Conservation (phyloP, 2,329 filamentous ascomycete species). For the Colletotrichum filicis region DNA sequence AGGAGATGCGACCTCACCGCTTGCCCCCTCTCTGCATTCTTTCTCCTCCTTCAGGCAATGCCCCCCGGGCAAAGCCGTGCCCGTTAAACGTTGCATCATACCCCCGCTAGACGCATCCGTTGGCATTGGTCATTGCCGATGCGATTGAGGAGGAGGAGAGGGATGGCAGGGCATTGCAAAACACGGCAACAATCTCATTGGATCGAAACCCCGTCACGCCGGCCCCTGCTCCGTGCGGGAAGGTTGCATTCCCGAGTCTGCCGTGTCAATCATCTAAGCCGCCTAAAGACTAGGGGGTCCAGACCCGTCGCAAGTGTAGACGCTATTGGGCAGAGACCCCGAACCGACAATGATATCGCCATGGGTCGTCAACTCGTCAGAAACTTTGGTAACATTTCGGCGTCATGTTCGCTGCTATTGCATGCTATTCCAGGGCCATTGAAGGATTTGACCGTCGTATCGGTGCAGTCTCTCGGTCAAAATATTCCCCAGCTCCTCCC, state of each 20-base stretch:
- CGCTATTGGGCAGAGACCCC: not conserved
- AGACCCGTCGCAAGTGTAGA: not conserved
- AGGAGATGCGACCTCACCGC: not conserved
- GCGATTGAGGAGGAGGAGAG: not conserved
- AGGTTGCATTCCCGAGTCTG: not conserved
- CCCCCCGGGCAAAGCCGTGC: no score
- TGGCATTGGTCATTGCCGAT: not conserved
- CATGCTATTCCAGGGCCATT: not conserved
- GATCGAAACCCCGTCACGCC: not conserved
- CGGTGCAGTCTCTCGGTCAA: not conserved
- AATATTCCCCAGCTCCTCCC: not conserved
- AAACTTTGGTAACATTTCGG: not conserved
- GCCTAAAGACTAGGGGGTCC: not conserved
- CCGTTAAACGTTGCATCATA: not conserved
- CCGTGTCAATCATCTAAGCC: not conserved
- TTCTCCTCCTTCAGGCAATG: not conserved
- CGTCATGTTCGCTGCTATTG: not conserved
- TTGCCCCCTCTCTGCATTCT: not conserved
- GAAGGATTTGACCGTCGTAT: not conserved
- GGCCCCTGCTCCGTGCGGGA: not conserved
- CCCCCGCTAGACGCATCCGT: not conserved
- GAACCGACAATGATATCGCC: not conserved
- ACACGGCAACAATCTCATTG: not conserved
- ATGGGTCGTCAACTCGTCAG: not conserved
- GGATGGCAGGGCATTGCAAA: not conserved